Conservation (phyloP, 2,329 filamentous ascomycete genomes). For the Alternaria rosae region DNA sequence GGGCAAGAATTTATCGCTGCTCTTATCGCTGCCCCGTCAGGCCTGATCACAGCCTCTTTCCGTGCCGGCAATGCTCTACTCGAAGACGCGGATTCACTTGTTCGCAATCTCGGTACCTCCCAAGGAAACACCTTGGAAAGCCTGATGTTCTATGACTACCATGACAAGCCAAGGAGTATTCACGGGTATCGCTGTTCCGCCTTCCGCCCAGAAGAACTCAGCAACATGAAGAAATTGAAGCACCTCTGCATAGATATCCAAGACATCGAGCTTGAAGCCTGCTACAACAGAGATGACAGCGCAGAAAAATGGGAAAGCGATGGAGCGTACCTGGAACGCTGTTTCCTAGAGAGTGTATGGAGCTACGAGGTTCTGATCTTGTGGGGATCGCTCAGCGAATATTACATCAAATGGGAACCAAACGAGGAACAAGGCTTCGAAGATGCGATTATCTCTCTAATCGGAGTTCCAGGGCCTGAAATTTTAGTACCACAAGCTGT, state of each 20-base stretch:
- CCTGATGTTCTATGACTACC: conserved; percentile 18
- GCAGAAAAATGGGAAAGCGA: background rate
- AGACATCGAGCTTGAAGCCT: background rate
- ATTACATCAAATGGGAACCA: background rate
- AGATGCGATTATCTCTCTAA: background rate
- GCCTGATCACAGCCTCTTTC: conserved; percentile 12
- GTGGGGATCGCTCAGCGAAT: conserved; percentile 2
- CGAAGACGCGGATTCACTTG: background rate
- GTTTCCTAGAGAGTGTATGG: background rate
- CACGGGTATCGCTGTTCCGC: background rate
- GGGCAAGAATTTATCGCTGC: background rate
- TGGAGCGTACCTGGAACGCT: background rate
- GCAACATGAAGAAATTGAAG: background rate
- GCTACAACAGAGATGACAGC: background rate
- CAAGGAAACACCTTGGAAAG: conserved; percentile 8
- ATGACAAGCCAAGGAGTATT: background rate
- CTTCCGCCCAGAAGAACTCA: conserved; percentile 11
- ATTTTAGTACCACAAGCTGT: background rate
- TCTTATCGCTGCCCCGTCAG: background rate
- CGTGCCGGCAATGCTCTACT: conserved; percentile 6
- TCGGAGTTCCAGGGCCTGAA: background rate
- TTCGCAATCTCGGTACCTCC: background rate
- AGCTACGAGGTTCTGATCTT: background rate
- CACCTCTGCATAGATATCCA: background rate
- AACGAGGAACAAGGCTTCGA: conserved; percentile 10